phyloP scores from a whole-genome alignment of 2,329 filamentous ascomycete genomes.

The Dryadomyces quercivorus region DNA sequence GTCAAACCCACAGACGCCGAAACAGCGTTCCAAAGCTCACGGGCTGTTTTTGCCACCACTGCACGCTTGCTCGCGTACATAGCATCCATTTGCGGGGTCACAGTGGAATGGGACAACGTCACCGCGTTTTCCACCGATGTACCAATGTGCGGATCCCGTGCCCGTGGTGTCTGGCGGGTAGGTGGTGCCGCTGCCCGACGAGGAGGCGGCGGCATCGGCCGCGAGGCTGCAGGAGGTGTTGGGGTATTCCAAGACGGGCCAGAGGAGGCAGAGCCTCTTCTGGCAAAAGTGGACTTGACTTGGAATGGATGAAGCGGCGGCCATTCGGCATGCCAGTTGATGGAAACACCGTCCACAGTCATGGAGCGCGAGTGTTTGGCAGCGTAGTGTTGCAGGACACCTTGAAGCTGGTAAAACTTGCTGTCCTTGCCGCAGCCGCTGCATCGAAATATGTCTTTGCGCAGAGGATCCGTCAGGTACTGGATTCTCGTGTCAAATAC shows the following conservation, averaged over 20 bases:
- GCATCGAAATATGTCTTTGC: conserved; percentile 63
- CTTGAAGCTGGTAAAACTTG: conserved; percentile 66
- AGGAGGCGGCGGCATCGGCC: no score
- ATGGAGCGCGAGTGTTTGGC: conserved; percentile 66
- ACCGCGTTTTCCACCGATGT: no score
- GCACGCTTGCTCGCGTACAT: conserved; percentile 22
- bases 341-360: conserved; percentile 58
- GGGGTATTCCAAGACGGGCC: no score
- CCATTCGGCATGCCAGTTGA: conserved; percentile 75
- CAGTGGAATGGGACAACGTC: no score
- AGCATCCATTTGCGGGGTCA: neutral
- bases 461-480: conserved; percentile 49
- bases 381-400: conserved; percentile 70
- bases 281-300: no score
- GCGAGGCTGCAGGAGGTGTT: no score
- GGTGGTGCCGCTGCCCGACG: no score
- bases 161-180: no score
- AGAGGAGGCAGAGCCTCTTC: no score
- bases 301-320: conserved; percentile 59
- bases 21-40: conserved; percentile 51
- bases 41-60: conserved; percentile 40
- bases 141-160: no score
- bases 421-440: conserved; percentile 36
- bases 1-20: conserved; percentile 48
- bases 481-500: conserved; percentile 69